Base-by-base conservation (phyloP, 139 green algal species). In the Eudorina sp. region DNA sequence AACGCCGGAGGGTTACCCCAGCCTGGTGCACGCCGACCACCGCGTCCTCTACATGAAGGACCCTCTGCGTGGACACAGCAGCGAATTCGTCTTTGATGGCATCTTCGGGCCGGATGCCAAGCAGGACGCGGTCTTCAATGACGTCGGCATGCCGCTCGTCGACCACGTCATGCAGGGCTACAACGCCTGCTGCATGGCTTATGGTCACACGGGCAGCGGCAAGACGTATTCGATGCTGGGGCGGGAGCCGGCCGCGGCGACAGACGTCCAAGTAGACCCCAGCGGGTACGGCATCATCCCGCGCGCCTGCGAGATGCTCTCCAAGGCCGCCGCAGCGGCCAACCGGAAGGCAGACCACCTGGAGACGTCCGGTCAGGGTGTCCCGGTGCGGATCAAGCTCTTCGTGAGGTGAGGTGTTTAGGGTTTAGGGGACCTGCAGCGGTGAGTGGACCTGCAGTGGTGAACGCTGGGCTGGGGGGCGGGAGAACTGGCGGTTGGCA, bases 171-270 rank as follows among this genome's bases (percentile, higher is more conserved):
- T 94, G 84, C 80, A 89, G 34, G 92, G 92, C 18, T 95, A 93
- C 89, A 94, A 94, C n/a, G 89, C 90, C 0, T 95, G 92, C 87
- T 89, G 74, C 51, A 91, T 95, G 69, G 92, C 92, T 5, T 95
- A 94, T 53, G 93, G 93, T 1, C 93, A 95, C 53, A 95, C 93
- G 16, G 91, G 93, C 34, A 90, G 76, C 36, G 93, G 93, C 9
- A 95, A 95, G 86, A 94, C 93, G 3, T 89, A 90, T 77, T 90
- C 66, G 38, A 93, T 95, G 89, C 46, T 62, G 16, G 75, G 75
- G 21, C 45, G 45, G 75, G 75, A 83, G 9, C 19, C 13, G 3
- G n/a, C 62, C 27, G 62, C 19, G 2, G 31, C 19, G 53, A n/a
- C 53, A 62, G 80, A 79, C 34, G n/a, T 3, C 19, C 29, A 13